Evolutionary conservation across 2,329 filamentous ascomycete species (phyloP).

Genomic region (Fusarium temperatum): DNA sequence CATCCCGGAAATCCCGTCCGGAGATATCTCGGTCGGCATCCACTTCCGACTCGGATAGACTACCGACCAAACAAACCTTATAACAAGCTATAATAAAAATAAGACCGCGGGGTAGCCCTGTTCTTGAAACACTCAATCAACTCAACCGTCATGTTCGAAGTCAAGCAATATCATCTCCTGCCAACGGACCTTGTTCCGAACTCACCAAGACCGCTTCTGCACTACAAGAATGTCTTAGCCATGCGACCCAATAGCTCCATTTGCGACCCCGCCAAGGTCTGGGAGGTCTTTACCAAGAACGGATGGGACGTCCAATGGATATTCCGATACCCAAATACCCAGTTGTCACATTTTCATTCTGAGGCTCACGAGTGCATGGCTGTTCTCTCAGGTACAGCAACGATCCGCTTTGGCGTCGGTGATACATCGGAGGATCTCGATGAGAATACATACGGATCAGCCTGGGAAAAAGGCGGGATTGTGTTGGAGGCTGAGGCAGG

Average conservation of each 20-base stretch:
- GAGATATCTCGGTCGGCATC: not conserved
- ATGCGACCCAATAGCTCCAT: not conserved
- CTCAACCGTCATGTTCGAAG: conserved; percentile 27
- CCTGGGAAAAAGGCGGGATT: conserved; percentile 58
- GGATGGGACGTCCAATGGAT: conserved; percentile 66
- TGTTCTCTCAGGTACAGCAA: conserved; percentile 62
- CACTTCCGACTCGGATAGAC: conserved; percentile 17
- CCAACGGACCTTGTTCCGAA: conserved; percentile 60
- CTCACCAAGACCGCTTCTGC: conserved; percentile 61
- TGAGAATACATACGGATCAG: conserved; percentile 50
- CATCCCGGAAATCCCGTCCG: not conserved
- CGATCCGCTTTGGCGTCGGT: conserved; percentile 63
- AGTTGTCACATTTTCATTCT: conserved; percentile 66
- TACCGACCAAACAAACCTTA: not conserved
- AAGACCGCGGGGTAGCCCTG: not conserved
- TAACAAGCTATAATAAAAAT: not conserved
- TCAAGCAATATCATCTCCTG: conserved; percentile 51
- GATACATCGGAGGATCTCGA: conserved; percentile 54
- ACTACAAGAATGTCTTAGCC: conserved; percentile 51
- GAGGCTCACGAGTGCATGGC: conserved; percentile 66
- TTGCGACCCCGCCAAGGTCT: conserved; percentile 50
- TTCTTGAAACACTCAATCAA: fast-evolving
- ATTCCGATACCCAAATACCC: conserved; percentile 63
- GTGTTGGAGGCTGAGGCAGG: conserved; percentile 58
- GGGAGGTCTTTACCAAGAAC: conserved; percentile 54